Conservation (phyloP, 108 stramenopile species). For the Cyclotella baltica region DNA sequence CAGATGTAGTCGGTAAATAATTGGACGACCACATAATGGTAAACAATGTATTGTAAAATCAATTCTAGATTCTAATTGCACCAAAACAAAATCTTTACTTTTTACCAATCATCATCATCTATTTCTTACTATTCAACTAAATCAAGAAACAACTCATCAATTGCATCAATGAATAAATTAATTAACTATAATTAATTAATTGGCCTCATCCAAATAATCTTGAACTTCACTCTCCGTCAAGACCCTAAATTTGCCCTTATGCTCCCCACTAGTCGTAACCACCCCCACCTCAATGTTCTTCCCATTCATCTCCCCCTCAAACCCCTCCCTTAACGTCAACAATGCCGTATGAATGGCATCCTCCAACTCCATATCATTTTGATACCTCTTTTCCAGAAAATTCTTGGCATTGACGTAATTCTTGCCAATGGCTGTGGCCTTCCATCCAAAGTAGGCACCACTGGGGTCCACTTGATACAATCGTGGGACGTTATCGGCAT, state of each 20-base stretch:
- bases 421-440: conserved; percentile 99
- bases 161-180: background rate
- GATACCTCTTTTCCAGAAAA: conserved; percentile 97
- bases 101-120: background rate
- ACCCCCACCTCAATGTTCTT: conserved; percentile 98
- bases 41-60: no score
- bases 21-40: no score
- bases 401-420: conserved; percentile 98
- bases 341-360: conserved; percentile 99
- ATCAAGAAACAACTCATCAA: no score
- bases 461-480: conserved; percentile 98
- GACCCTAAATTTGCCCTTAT: conserved; percentile 92
- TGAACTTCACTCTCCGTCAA: conserved; percentile 98
- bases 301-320: conserved; percentile 99
- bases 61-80: no score
- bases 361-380: conserved; percentile 97
- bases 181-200: no score
- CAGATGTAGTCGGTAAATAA: no score
- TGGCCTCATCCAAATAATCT: conserved; percentile 98
- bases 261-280: conserved; percentile 83
- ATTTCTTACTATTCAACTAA: no score
- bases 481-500: conserved; percentile 92
- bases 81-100: no score
- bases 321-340: conserved; percentile 97
- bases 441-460: conserved; percentile 99